Evolutionary conservation across 1,139 yeast species (phyloP).

Genomic region (Wickerhamomyces sp.): DNA sequence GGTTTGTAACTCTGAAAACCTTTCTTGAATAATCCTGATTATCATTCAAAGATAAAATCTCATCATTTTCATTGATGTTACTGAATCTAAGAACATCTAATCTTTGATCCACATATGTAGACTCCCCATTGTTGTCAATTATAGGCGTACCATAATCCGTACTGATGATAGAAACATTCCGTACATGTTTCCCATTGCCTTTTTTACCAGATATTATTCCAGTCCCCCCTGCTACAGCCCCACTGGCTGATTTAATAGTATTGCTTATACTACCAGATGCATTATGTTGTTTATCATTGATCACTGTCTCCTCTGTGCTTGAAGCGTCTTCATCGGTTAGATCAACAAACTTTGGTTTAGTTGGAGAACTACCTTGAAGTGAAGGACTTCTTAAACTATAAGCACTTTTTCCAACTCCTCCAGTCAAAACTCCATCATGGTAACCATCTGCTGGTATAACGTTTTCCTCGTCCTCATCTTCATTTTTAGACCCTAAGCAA

Average conservation of each 20-base stretch:
- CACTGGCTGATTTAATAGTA: background rate
- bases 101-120: conserved; percentile 55
- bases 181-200: background rate
- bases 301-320: conserved; percentile 8
- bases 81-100: conserved; percentile 57
- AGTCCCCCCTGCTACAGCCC: background rate
- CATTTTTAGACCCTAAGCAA: conserved; percentile 16
- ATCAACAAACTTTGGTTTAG: conserved; percentile 3
- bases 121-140: conserved; percentile 30
- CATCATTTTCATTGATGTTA: conserved; percentile 41
- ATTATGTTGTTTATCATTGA: conserved; percentile 5
- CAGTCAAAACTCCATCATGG: background rate
- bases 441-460: conserved; percentile 13
- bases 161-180: conserved; percentile 3
- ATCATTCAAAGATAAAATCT: conserved; percentile 54
- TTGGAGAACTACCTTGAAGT: too few relatives aligned
- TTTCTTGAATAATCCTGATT: conserved; percentile 61
- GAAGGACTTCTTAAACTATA: too few relatives aligned
- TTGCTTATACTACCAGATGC: background rate
- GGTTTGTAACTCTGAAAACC: conserved; percentile 57
- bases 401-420: background rate
- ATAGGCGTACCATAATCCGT: conserved; percentile 20
- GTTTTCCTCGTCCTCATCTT: conserved; percentile 14
- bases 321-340: conserved; percentile 9
- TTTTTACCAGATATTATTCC: background rate